These are phyloP conservation scores for Discostella stelligera DNA, from an alignment of 352 stramenopile genomes.

Conservation along the genomic window DNA sequence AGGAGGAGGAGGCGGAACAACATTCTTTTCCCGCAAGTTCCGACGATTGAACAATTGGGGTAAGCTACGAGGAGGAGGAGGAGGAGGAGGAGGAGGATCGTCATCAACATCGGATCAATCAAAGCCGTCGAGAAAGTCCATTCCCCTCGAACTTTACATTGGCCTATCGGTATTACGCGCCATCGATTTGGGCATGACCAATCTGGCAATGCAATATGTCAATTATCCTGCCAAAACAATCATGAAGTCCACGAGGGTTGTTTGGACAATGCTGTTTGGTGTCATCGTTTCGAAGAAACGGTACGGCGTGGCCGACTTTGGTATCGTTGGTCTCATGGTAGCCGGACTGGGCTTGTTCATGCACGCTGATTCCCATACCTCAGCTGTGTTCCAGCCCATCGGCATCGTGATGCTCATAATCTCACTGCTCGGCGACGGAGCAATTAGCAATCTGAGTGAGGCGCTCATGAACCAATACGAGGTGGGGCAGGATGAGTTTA, in stretches of 20 bases:
- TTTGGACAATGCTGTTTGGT: slow-evolving; percentile 85
- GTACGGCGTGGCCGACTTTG: slow-evolving; percentile 69
- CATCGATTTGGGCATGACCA: slow-evolving; percentile 82
- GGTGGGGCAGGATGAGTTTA: slow-evolving; percentile 82
- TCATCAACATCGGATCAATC: background rate
- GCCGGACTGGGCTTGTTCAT: slow-evolving; percentile 77
- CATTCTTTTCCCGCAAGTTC: background rate
- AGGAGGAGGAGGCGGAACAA: background rate
- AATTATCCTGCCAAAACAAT: slow-evolving; percentile 83
- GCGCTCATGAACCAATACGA: slow-evolving; percentile 75
- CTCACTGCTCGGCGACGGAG: slow-evolving; percentile 76
- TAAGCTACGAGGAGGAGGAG: slow-evolving; percentile 2
- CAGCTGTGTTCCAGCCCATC: slow-evolving; percentile 68
- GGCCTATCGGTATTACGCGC: slow-evolving; percentile 69
- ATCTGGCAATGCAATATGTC: slow-evolving; percentile 82
- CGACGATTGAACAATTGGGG: slow-evolving; percentile 23
- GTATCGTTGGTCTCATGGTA: slow-evolving; percentile 77
- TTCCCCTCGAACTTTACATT: slow-evolving; percentile 71
- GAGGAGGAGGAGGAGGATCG: background rate
- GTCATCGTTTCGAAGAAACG: slow-evolving; percentile 67
- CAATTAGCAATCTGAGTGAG: slow-evolving; percentile 79
- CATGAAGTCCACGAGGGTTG: slow-evolving; percentile 78
- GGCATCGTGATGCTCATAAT: slow-evolving; percentile 79
- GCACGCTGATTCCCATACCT: slow-evolving; percentile 73
- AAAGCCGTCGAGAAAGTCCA: slow-evolving; percentile 5